Evolutionary conservation across 768 basidiomycete species (phyloP).

Genomic region (Boletus patriciae): DNA sequence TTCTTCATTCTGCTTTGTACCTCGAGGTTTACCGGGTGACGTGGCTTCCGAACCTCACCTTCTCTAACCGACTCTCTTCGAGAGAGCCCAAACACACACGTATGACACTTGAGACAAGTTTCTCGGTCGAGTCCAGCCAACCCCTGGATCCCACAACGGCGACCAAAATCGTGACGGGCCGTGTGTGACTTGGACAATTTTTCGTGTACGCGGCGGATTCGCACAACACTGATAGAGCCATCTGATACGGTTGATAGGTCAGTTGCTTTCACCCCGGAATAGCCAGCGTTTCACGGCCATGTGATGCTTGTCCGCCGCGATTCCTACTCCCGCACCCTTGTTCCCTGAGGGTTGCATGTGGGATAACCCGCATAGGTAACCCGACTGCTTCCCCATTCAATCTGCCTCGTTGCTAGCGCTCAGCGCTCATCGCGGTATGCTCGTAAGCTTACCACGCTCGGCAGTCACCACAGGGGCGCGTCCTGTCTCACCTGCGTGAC

Average conservation of each 20-base stretch:
- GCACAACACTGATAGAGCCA: slow-evolving; percentile 19
- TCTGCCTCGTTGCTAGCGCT: slow-evolving; percentile 10
- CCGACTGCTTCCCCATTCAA: slow-evolving; percentile 6
- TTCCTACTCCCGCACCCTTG: background rate
- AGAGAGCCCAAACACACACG: background rate
- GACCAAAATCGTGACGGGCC: background rate
- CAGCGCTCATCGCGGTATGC: slow-evolving; percentile 10
- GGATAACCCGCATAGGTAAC: background rate
- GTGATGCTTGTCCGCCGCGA: slow-evolving; percentile 18
- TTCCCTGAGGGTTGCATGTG: background rate
- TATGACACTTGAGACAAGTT: slow-evolving; percentile 2
- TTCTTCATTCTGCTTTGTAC: slow-evolving; percentile 2
- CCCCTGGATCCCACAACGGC: background rate
- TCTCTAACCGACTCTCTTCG: background rate
- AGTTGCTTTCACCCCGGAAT: slow-evolving; percentile 4
- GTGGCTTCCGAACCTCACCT: background rate
- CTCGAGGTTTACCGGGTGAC: slow-evolving; percentile 7
- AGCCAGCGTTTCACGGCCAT: slow-evolving; percentile 25
- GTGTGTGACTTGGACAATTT: slow-evolving; percentile 3
- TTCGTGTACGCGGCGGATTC: slow-evolving; percentile 12
- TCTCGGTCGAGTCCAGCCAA: background rate
- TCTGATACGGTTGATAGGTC: slow-evolving; percentile 33
- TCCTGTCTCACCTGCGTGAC: background rate
- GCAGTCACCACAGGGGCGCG: background rate
- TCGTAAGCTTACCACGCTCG: slow-evolving; percentile 14